Evolutionary conservation across 2,329 filamentous ascomycete species (phyloP).

Genomic region (Lithohypha guttulata): DNA sequence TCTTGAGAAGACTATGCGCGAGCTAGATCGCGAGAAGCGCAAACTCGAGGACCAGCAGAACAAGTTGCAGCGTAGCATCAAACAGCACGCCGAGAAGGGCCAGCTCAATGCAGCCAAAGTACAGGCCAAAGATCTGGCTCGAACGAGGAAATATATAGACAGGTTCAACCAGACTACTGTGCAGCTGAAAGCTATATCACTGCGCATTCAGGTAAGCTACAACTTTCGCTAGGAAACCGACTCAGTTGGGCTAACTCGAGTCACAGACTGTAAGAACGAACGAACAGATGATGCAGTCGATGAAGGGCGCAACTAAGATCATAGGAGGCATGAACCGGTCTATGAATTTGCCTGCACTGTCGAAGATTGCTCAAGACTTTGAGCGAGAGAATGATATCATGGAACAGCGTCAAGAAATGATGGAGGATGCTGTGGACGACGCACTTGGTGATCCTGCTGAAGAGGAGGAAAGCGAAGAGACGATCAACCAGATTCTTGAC

Average conservation of each 20-base stretch:
- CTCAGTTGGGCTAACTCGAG: constrained; percentile 2
- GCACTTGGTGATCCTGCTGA: constrained; percentile 85
- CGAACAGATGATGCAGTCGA: constrained; percentile 99
- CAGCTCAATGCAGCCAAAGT: constrained; percentile 99
- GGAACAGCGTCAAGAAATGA: constrained; percentile 98
- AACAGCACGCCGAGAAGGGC: constrained; percentile 94
- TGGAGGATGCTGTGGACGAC: constrained; percentile 98
- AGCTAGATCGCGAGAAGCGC: constrained; percentile 85
- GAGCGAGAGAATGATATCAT: constrained; percentile 98
- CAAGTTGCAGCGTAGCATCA: constrained; percentile 90
- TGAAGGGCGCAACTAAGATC: constrained; percentile 92
- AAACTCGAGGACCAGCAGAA: constrained; percentile 99
- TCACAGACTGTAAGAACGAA: constrained; percentile 93
- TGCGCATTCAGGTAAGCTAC: constrained; percentile 69
- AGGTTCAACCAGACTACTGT: constrained; percentile 99
- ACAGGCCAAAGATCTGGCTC: constrained; percentile 91
- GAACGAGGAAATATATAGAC: constrained; percentile 79
- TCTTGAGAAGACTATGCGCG: constrained; percentile 92
- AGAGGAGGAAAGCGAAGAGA: constrained; percentile 80
- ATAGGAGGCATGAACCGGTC: constrained; percentile 94
- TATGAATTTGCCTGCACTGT: constrained; percentile 92
- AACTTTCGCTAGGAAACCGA: not conserved
- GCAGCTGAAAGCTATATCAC: constrained; percentile 87
- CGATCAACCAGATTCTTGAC: constrained; percentile 91
- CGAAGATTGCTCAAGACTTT: constrained; percentile 97